A percentile compares a stretch with the other conserved stretches of the same genome.
These are phyloP conservation scores for Chalciporus sp. DNA, from an alignment of 1,284 basidiomycete genomes.

Conservation along the genomic window DNA sequence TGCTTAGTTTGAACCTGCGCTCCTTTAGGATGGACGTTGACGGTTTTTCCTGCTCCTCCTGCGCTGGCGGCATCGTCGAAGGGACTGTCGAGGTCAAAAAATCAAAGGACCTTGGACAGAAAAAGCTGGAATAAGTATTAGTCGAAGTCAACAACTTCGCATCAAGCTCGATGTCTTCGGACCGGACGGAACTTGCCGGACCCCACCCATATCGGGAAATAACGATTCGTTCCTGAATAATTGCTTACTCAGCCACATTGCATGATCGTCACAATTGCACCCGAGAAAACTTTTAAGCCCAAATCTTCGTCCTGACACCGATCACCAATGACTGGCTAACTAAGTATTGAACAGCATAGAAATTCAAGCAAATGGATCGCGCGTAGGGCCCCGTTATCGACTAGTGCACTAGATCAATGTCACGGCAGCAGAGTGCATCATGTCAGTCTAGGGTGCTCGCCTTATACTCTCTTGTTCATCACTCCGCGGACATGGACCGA, in stretches of 20 bases:
- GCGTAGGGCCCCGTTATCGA: too few relatives aligned
- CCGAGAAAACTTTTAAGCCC: constrained; percentile 21
- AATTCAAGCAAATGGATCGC: neutral
- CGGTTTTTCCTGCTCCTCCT: constrained; percentile 43
- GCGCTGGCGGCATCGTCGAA: constrained; percentile 42
- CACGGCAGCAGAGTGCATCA: neutral
- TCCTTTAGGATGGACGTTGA: constrained; percentile 66
- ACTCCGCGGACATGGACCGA: constrained; percentile 29
- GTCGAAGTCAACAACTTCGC: constrained; percentile 12
- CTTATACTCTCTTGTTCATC: neutral
- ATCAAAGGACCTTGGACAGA: constrained; percentile 2
- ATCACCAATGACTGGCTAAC: too few relatives aligned
- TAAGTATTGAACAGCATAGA: neutral
- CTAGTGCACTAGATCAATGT: neutral
- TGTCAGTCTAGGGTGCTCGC: constrained; percentile 14
- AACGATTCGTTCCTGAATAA: constrained; percentile 29
- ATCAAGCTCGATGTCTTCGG: constrained; percentile 18
- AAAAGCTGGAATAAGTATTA: constrained; percentile 31
- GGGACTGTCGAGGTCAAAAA: constrained; percentile 12
- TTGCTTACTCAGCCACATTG: constrained; percentile 9
- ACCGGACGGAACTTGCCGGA: constrained; percentile 34
- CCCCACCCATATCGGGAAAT: constrained; percentile 34
- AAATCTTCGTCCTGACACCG: too few relatives aligned
- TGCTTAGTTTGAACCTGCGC: constrained; percentile 80
- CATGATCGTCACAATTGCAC: constrained; percentile 30